phyloP scores from a whole-genome alignment of 768 basidiomycete genomes.

The Harrya chromipes region DNA sequence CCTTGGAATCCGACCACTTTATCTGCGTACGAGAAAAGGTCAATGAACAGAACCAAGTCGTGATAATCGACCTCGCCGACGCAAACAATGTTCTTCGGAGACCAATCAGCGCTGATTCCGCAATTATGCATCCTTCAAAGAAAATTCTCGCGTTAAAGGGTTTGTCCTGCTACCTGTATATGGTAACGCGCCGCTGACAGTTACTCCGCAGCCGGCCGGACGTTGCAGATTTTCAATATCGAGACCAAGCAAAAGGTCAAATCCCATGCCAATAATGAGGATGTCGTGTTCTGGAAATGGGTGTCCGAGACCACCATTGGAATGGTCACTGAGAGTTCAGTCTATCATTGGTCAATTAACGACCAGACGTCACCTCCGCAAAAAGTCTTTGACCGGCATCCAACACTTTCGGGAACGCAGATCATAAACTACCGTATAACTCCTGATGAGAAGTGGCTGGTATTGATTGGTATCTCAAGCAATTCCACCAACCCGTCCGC shows the following conservation, averaged over 20 bases:
- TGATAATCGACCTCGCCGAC: conserved; percentile 96
- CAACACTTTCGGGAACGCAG: conserved; percentile 89
- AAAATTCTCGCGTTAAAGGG: conserved; percentile 97
- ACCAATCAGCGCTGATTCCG: conserved; percentile 97
- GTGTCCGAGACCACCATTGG: conserved; percentile 88
- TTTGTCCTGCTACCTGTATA: conserved; percentile 20
- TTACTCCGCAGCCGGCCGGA: conserved; percentile 68
- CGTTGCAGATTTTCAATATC: conserved; percentile 97
- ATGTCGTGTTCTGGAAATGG: conserved; percentile 99
- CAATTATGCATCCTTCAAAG: conserved; percentile 96
- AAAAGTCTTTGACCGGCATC: conserved; percentile 96
- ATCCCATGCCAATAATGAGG: conserved; percentile 89
- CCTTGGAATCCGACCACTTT: conserved; percentile 96
- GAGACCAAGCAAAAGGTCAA: conserved; percentile 98
- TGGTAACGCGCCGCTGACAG: conserved; percentile 5
- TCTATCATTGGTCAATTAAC: conserved; percentile 85
- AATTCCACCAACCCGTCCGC: conserved; percentile 90
- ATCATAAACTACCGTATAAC: conserved; percentile 98
- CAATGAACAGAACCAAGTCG: conserved; percentile 94
- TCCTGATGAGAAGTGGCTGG: conserved; percentile 94
- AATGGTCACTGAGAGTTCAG: conserved; percentile 90
- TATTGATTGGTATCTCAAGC: conserved; percentile 91
- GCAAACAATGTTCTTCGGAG: conserved; percentile 96
- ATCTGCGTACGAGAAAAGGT: conserved; percentile 97
- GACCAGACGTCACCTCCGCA: conserved; percentile 77